Conservation (phyloP, 345 rosid genomes). For the Rhodomyrtus tomentosa region DNA sequence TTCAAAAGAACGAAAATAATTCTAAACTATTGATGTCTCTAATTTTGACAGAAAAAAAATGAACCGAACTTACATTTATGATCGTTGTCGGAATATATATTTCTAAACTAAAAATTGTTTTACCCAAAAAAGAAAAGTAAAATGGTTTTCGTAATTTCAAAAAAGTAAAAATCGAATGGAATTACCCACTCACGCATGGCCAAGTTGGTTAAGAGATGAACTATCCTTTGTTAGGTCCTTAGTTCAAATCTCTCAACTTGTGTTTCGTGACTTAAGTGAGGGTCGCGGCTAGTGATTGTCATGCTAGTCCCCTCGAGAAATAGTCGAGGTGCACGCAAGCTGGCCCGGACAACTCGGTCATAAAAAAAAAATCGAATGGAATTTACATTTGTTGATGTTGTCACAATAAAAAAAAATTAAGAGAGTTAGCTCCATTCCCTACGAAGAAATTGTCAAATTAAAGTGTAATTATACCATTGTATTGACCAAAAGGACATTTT, state of each 20-base stretch:
- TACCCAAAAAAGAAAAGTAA: too few relatives aligned
- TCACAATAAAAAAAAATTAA: not conserved
- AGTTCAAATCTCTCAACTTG: too few relatives aligned
- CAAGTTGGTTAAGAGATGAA: too few relatives aligned
- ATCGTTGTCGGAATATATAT: not conserved
- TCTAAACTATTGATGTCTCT: not conserved
- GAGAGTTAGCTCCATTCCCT: not conserved
- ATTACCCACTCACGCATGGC: too few relatives aligned
- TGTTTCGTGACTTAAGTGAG: too few relatives aligned
- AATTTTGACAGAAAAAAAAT: not conserved
- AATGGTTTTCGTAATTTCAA: not conserved
- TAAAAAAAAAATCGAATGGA: not conserved
- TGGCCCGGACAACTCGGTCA: too few relatives aligned
- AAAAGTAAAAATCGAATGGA: not conserved
- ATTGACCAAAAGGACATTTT: not conserved
- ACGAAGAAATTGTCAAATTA: not conserved
- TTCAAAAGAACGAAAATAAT: not conserved
- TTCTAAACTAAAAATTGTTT: too few relatives aligned
- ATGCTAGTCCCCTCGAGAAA: too few relatives aligned
- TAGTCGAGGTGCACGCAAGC: too few relatives aligned
- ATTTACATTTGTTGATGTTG: not conserved
- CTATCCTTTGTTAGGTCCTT: too few relatives aligned
- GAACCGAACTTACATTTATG: not conserved
- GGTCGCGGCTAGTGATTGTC: too few relatives aligned
- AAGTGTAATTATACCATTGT: not conserved